phyloP scores from a whole-genome alignment of 352 stramenopile genomes.

The Phytophthora ramorum region DNA sequence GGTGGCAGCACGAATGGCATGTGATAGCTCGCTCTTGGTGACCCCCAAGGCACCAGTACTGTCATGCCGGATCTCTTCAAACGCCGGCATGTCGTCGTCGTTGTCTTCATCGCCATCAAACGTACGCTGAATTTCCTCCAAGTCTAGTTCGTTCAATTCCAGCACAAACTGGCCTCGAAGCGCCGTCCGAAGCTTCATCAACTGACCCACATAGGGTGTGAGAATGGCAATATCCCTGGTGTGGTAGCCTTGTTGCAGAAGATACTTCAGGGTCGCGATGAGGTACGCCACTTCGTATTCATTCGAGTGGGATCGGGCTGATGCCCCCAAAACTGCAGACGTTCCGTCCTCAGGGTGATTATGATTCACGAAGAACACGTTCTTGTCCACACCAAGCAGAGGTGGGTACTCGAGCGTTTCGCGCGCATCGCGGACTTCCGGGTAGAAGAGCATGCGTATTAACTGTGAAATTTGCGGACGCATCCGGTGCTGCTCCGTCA shows the following conservation, averaged over 20 bases:
- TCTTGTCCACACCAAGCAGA: constrained; percentile 59
- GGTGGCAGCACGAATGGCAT: constrained; percentile 53
- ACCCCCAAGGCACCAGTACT: constrained; percentile 18
- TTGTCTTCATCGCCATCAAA: constrained; percentile 41
- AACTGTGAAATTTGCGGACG: constrained; percentile 79
- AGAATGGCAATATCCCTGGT: constrained; percentile 72
- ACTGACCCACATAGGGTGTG: constrained; percentile 86
- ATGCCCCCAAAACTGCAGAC: constrained; percentile 22
- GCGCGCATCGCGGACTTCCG: constrained; percentile 58
- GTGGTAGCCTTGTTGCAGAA: constrained; percentile 77
- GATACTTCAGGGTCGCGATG: constrained; percentile 72
- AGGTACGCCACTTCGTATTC: constrained; percentile 67
- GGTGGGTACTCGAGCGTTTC: constrained; percentile 57
- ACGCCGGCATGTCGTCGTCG: constrained; percentile 28
- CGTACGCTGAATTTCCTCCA: constrained; percentile 53
- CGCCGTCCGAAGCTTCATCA: constrained; percentile 59
- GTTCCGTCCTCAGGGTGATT: constrained; percentile 45
- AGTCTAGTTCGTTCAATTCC: constrained; percentile 48
- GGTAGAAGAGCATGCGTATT: constrained; percentile 75
- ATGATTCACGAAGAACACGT: constrained; percentile 84
- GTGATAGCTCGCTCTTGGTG: constrained; percentile 38
- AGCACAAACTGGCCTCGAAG: constrained; percentile 50
- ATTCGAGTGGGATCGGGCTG: constrained; percentile 68
- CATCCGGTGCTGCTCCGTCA: constrained; percentile 86
- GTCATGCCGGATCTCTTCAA: constrained; percentile 4